Base-by-base conservation (phyloP, 805 yeast genomes). In the Kregervanrija fluxuum region DNA sequence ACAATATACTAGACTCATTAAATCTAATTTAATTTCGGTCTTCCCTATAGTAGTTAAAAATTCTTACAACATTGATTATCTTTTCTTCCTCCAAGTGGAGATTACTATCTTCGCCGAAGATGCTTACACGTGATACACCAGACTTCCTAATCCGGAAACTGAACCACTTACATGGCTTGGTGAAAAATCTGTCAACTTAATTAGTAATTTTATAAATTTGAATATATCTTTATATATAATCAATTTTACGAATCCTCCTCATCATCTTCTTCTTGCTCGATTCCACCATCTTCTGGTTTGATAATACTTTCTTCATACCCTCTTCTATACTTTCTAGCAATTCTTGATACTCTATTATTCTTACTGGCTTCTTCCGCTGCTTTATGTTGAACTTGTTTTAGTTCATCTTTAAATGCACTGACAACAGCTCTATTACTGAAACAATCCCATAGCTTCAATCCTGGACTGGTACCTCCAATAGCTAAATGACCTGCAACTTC, bases 371-470 rank as follows among this genome's bases (percentile, higher is more conserved):
- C 80, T 34, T 65, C 71, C 54, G 75, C 73, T 14, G 91, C 91
- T 37, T 56, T 56, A 11, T 50, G 55, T 66, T 83, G 87, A 41
- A 84, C 62, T 2, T 59, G 61, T 42, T 62, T 68, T 59, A 86
- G 68, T 47, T 82, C 82, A 10, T 67, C 71, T 40, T 74, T 76
- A 65, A 91, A 82, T 3, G 84, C 68, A 39, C 70, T 70, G 56
- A 96, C 77, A 14, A 90, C 90, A 12, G 91, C 73, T 49, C 77
- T 70, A 67, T 93, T 93, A 43, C 87, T 77, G 62, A 90, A 85
- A 8, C 82, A 74, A 66, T 93, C 98, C 95, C 97, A 93, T 68
- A 93, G 75, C 68, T 89, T 90, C 63, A 93, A 70, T 11, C 85
- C 83, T 13, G 89, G 83, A 42, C 75, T 74, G 37, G 85, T 87